Evolutionary conservation across 345 rosid species (phyloP).

Genomic region (Erysimum cheiranthoides): DNA sequence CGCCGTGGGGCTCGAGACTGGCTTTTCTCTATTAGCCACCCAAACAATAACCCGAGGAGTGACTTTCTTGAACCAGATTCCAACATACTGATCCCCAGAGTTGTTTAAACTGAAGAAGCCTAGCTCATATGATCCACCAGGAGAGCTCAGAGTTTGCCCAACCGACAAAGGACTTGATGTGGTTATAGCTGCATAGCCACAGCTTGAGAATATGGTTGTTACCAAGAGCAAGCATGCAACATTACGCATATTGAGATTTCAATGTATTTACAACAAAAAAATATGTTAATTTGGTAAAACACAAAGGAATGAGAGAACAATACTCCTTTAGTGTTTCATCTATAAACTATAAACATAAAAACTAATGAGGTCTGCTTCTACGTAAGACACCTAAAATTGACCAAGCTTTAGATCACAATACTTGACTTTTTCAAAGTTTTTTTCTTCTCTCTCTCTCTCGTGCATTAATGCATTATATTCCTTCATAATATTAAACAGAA

Average conservation of each 20-base stretch:
- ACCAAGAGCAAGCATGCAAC: slow-evolving; percentile 33
- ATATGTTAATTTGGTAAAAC: slow-evolving; percentile 15
- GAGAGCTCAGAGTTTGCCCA: slow-evolving; percentile 42
- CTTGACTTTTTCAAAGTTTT: slow-evolving; percentile 37
- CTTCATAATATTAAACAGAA: slow-evolving; percentile 25
- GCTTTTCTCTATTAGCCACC: slow-evolving; percentile 47
- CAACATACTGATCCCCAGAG: slow-evolving; percentile 46
- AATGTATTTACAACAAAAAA: neutral
- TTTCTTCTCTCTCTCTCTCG: neutral
- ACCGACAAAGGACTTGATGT: slow-evolving; percentile 38
- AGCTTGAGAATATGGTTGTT: slow-evolving; percentile 31
- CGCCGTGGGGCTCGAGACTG: slow-evolving; percentile 18
- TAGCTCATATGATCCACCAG: slow-evolving; percentile 43
- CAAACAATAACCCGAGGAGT: slow-evolving; percentile 48
- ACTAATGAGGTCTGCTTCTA: slow-evolving; percentile 7
- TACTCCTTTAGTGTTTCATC: slow-evolving; percentile 8
- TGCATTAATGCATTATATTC: slow-evolving; percentile 12
- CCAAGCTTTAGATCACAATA: slow-evolving; percentile 31
- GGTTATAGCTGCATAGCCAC: slow-evolving; percentile 41
- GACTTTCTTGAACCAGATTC: slow-evolving; percentile 55
- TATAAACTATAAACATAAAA: slow-evolving; percentile 25
- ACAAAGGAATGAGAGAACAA: slow-evolving; percentile 23
- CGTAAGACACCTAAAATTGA: slow-evolving; percentile 38
- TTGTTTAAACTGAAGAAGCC: slow-evolving; percentile 48
- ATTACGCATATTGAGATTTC: slow-evolving; percentile 29